A percentile compares a stretch with the other conserved stretches of the same genome.
Evolutionary conservation across 495 filamentous ascomycete species (phyloP).

Genomic region (Neurospora sp.): DNA sequence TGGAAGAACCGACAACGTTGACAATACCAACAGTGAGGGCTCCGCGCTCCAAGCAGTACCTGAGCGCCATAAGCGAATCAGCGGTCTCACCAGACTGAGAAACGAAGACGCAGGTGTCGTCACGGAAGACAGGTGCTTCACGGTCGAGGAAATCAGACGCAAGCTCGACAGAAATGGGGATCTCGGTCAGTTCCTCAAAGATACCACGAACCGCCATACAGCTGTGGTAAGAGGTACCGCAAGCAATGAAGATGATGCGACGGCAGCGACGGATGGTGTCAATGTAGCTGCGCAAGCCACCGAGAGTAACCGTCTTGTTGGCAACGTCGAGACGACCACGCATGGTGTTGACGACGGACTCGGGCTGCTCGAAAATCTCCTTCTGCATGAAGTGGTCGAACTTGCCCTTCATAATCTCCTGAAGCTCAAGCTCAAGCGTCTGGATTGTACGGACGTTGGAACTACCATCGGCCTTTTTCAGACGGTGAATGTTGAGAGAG

Average conservation of each 20-base stretch:
- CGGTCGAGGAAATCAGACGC: conserved; percentile 97
- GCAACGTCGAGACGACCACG: conserved; percentile 88
- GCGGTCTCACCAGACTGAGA: conserved; percentile 98
- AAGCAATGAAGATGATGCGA: conserved; percentile 95
- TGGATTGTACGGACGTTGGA: conserved; percentile 96
- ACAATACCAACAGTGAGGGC: conserved; percentile 96
- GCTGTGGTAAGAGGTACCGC: conserved; percentile 94
- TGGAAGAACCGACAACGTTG: conserved; percentile 95
- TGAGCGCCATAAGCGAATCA: conserved; percentile 93
- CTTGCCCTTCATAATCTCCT: conserved; percentile 99
- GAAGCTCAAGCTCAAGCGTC: conserved; percentile 94
- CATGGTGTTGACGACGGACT: conserved; percentile 99
- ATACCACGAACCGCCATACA: conserved; percentile 98
- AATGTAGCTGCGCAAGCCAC: conserved; percentile 92
- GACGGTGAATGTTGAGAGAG: conserved; percentile 94
- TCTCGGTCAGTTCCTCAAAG: conserved; percentile 96
- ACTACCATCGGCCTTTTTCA: conserved; percentile 91
- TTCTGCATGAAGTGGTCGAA: conserved; percentile 99
- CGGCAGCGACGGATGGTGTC: conserved; percentile 92
- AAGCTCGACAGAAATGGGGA: conserved; percentile 92
- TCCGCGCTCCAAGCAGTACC: conserved; percentile 94
- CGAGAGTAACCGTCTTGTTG: conserved; percentile 89
- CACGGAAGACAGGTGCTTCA: conserved; percentile 97
- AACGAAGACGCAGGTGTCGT: conserved; percentile 97
- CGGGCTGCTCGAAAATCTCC: conserved; percentile 99